A percentile compares a stretch with the other conserved stretches of the same genome.
Conservation (phyloP, 345 rosid genomes). For the Triadica sebifera region DNA sequence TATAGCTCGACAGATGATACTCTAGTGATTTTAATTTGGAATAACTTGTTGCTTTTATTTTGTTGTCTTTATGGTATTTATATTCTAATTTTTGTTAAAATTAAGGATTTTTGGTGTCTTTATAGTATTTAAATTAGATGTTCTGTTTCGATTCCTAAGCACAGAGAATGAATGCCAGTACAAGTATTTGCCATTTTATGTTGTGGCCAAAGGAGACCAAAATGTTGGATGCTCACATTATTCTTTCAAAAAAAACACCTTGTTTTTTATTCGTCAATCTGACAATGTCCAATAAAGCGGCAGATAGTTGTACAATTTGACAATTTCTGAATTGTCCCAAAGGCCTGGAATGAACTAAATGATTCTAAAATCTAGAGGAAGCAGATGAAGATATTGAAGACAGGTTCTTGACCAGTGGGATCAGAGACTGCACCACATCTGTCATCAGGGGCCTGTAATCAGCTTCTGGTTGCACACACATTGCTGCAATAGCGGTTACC, state of each 20-base stretch:
- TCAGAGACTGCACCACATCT: conserved; percentile 89
- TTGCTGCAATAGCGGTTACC: conserved; percentile 93
- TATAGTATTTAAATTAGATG: background rate
- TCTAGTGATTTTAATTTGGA: too few species aligned
- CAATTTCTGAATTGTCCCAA: conserved; percentile 9
- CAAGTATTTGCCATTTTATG: background rate
- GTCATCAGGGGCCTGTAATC: conserved; percentile 88
- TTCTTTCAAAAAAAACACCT: background rate
- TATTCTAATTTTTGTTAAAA: background rate
- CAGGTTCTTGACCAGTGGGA: conserved; percentile 69
- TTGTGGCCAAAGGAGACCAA: background rate
- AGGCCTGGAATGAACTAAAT: conserved; percentile 29
- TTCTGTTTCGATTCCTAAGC: background rate
- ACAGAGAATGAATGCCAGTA: background rate
- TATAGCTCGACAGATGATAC: too few species aligned
- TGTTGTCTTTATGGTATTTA: background rate
- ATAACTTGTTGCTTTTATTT: background rate
- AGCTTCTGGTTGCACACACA: conserved; percentile 89
- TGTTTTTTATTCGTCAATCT: background rate
- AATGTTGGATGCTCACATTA: background rate
- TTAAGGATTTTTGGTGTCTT: background rate
- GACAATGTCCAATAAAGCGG: background rate
- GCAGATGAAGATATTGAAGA: conserved; percentile 32
- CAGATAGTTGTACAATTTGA: background rate
- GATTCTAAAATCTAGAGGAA: conserved; percentile 41